Conservation (phyloP, 352 stramenopile species). For the Phytophthora pisi region DNA sequence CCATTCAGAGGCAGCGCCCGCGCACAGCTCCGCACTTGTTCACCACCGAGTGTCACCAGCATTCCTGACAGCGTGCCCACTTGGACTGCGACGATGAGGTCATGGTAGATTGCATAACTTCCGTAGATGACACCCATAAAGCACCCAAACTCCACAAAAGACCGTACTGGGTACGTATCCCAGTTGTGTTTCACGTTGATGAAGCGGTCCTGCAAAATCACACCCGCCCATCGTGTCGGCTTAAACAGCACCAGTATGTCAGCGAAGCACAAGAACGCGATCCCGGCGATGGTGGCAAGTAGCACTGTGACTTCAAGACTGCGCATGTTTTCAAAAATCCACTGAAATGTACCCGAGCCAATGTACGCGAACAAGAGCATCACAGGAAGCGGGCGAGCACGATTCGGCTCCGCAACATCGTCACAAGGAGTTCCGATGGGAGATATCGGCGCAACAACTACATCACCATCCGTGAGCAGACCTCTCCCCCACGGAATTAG, state of each 20-base stretch:
- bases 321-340: constrained; percentile 90
- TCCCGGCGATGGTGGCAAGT: constrained; percentile 77
- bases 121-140: constrained; percentile 90
- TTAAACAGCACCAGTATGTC: constrained; percentile 69
- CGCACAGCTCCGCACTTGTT: constrained; percentile 70
- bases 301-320: constrained; percentile 83
- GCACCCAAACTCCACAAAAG: constrained; percentile 85
- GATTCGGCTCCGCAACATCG: constrained; percentile 12
- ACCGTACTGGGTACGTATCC: constrained; percentile 75
- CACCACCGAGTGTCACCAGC: constrained; percentile 78
- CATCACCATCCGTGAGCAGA: constrained; percentile 26
- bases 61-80: constrained; percentile 83
- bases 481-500: constrained; percentile 55
- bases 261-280: constrained; percentile 83
- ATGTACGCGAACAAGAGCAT: constrained; percentile 89
- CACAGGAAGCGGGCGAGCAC: constrained; percentile 44
- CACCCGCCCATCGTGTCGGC: constrained; percentile 67
- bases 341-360: constrained; percentile 85
- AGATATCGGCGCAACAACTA: constrained; percentile 29
- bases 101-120: constrained; percentile 83
- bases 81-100: constrained; percentile 83
- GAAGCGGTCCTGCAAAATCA: constrained; percentile 87
- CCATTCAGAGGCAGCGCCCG: constrained; percentile 48
- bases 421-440: constrained; percentile 20
- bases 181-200: constrained; percentile 78